These are phyloP conservation scores for Ganoderma lucidum DNA, from an alignment of 1,284 basidiomycete species.

Conservation along the genomic window DNA sequence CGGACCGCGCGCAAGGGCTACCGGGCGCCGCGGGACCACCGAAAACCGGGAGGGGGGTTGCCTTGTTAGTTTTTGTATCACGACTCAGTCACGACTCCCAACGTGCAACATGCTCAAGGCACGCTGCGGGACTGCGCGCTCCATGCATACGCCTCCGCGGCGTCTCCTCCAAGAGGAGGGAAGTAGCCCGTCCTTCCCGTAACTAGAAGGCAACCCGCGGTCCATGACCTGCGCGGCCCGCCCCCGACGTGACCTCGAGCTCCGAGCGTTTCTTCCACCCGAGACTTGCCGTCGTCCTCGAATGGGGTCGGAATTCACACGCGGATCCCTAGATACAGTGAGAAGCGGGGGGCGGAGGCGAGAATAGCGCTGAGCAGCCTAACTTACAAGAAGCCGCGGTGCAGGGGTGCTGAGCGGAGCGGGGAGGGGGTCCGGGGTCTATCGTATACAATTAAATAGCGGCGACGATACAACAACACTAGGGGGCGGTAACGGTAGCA, in stretches of 20 bases:
- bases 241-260: background rate
- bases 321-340: background rate
- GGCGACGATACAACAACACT: slow-evolving; percentile 3
- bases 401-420: background rate
- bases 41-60: background rate
- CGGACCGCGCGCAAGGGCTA: background rate
- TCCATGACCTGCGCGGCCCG: background rate
- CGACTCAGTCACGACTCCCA: background rate
- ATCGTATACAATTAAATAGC: background rate
- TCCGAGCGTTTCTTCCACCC: background rate
- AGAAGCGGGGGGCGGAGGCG: background rate
- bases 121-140: background rate
- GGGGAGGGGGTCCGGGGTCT: background rate
- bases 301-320: background rate
- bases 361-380: background rate
- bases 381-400: background rate
- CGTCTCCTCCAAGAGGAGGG: background rate
- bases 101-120: background rate
- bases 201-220: background rate
- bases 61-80: background rate
- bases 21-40: background rate
- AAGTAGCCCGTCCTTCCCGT: background rate
- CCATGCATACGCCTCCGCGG: background rate
- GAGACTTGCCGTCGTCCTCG: background rate
- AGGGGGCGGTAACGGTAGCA: background rate